These are phyloP conservation scores for Penicillium arizonense DNA, from an alignment of 495 filamentous ascomycete genomes.

Conservation along the genomic window DNA sequence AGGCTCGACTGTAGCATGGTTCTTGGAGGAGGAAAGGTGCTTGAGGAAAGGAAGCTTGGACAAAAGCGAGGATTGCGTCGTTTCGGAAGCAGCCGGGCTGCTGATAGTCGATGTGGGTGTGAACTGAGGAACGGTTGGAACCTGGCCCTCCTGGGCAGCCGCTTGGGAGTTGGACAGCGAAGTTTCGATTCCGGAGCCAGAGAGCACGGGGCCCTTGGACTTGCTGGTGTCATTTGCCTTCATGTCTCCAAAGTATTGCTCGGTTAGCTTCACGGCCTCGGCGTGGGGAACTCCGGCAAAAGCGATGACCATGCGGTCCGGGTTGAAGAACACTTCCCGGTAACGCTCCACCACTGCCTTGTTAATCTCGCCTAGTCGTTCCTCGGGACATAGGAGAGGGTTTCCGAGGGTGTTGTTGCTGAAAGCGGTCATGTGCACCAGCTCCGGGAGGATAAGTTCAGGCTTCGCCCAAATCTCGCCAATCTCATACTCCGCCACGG, in stretches of 20 bases:
- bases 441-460: slow-evolving; percentile 90
- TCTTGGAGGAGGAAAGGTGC: slow-evolving; percentile 71
- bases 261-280: slow-evolving; percentile 74
- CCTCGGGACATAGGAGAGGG: slow-evolving; percentile 85
- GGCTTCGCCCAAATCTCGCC: slow-evolving; percentile 97
- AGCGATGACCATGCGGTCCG: slow-evolving; percentile 88
- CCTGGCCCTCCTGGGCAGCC: slow-evolving; percentile 37
- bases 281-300: slow-evolving; percentile 89
- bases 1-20: slow-evolving; percentile 54
- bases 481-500: slow-evolving; percentile 93
- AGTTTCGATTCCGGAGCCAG: slow-evolving; percentile 55
- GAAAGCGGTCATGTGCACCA: slow-evolving; percentile 93
- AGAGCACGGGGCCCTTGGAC: slow-evolving; percentile 48
- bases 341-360: slow-evolving; percentile 74
- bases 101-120: slow-evolving; percentile 39
- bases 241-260: slow-evolving; percentile 93
- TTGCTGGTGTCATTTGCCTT: slow-evolving; percentile 34
- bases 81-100: slow-evolving; percentile 38
- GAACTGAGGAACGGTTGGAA: slow-evolving; percentile 41
- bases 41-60: slow-evolving; percentile 93
- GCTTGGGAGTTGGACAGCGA: slow-evolving; percentile 49
- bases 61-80: slow-evolving; percentile 56
- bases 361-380: slow-evolving; percentile 76
- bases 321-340: slow-evolving; percentile 77
- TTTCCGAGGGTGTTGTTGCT: slow-evolving; percentile 95